Evolutionary conservation across 1,284 basidiomycete genomes (phyloP).

Genomic region (Laetiporus sulphureus): DNA sequence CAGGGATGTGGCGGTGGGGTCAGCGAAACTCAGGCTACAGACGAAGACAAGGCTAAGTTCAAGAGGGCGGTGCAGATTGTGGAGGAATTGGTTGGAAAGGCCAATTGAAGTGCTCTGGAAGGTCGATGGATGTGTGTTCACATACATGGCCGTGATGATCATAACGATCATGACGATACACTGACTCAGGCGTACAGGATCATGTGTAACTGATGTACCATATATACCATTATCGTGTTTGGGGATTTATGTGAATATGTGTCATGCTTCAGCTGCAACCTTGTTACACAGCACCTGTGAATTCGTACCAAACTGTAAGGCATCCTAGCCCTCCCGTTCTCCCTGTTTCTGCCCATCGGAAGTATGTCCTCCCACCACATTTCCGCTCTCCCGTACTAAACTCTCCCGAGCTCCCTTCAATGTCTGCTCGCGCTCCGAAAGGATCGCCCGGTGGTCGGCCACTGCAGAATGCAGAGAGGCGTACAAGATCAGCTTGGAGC

Average conservation of each 20-base stretch:
- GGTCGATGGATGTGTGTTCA: background rate
- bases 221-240: no score
- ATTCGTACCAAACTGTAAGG: background rate
- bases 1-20: conserved; percentile 47
- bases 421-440: conserved; percentile 16
- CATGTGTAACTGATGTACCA: no score
- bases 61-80: conserved; percentile 63
- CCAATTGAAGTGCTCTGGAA: conserved; percentile 4
- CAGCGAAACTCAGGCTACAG: conserved; percentile 44
- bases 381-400: conserved; percentile 20
- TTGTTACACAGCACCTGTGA: no score
- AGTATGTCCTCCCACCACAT: conserved; percentile 16
- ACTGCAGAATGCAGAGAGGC: conserved; percentile 17
- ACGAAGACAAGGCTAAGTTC: conserved; percentile 58
- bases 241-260: no score
- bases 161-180: no score
- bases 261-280: no score
- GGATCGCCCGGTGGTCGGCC: conserved; percentile 15
- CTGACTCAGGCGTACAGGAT: no score
- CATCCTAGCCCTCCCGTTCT: no score
- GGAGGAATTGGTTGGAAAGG: conserved; percentile 40
- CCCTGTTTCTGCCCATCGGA: background rate
- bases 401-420: conserved; percentile 19
- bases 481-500: conserved; percentile 21
- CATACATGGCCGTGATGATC: no score